phyloP scores from a whole-genome alignment of 75 land plant species.

The Pinus taeda region DNA sequence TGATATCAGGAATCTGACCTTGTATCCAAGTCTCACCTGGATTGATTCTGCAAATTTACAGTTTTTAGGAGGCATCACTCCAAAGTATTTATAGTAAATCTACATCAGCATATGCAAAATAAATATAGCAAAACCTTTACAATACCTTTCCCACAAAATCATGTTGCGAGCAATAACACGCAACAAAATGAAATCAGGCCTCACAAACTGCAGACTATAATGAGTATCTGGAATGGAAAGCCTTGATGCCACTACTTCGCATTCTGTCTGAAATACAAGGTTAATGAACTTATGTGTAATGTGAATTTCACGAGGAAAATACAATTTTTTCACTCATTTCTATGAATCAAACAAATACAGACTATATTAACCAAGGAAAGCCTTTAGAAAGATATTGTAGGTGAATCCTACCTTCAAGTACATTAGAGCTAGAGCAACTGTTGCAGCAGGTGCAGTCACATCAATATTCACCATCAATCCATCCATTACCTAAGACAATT shows the following conservation, averaged over 20 bases:
- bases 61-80: constrained; percentile 1
- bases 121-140: not conserved
- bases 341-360: not conserved
- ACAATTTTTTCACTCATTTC: not conserved
- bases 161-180: constrained; percentile 93
- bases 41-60: constrained; percentile 27
- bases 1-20: constrained; percentile 82
- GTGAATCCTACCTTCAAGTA: constrained; percentile 73
- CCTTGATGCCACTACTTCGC: constrained; percentile 71
- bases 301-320: not conserved
- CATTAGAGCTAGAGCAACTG: constrained; percentile 87
- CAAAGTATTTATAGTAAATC: not conserved
- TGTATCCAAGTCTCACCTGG: constrained; percentile 85
- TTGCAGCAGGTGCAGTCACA: constrained; percentile 99
- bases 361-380: not conserved
- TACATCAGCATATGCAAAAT: not conserved
- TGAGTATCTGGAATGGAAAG: constrained; percentile 82
- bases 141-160: constrained; percentile 92
- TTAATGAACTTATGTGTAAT: not conserved
- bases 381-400: not conserved
- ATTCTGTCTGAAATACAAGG: constrained; percentile 70
- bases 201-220: constrained; percentile 93
- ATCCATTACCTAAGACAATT: constrained; percentile 66
- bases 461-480: constrained; percentile 81
- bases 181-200: constrained; percentile 96